A percentile compares a stretch with the other conserved stretches of the same genome.
phyloP scores from a whole-genome alignment of 306 rosid genomes.

The Aeschynomene evenia region DNA sequence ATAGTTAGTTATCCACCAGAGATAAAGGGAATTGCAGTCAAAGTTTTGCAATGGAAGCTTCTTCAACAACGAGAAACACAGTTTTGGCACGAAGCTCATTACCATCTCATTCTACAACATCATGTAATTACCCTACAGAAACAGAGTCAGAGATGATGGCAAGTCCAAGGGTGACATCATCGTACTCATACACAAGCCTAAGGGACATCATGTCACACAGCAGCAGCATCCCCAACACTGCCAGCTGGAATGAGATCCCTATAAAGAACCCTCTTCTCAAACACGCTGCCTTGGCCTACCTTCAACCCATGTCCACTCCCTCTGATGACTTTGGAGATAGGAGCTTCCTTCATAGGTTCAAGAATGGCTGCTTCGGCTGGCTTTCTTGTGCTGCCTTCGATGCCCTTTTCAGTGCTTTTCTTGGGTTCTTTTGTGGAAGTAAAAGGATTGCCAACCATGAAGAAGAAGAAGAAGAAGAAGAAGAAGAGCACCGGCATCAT shows the following conservation, averaged over 20 bases:
- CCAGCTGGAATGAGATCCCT: constrained; percentile 55
- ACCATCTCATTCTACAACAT: too few relatives aligned
- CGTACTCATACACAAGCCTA: constrained; percentile 50
- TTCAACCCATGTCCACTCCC: constrained; percentile 53
- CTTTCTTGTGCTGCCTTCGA: constrained; percentile 28
- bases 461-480: not conserved
- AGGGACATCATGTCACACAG: constrained; percentile 42
- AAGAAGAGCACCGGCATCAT: not conserved
- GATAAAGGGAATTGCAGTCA: too few relatives aligned
- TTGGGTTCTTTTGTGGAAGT: not conserved
- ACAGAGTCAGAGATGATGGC: constrained; percentile 16
- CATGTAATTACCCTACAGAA: too few relatives aligned
- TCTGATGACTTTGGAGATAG: not conserved
- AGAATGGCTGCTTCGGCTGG: constrained; percentile 40
- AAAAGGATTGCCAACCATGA: not conserved
- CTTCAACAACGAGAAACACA: too few relatives aligned
- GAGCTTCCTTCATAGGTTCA: constrained; percentile 22
- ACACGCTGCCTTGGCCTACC: constrained; percentile 73
- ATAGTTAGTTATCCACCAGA: too few relatives aligned
- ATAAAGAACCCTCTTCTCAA: constrained; percentile 66
- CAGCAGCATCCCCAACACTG: not conserved
- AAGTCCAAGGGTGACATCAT: constrained; percentile 11
- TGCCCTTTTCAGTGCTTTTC: not conserved
- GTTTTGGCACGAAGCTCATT: too few relatives aligned
- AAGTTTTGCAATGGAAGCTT: not conserved